Evolutionary conservation across 164 flowering plant genomes (phyloP).

Genomic region (Vitis labrusca): DNA sequence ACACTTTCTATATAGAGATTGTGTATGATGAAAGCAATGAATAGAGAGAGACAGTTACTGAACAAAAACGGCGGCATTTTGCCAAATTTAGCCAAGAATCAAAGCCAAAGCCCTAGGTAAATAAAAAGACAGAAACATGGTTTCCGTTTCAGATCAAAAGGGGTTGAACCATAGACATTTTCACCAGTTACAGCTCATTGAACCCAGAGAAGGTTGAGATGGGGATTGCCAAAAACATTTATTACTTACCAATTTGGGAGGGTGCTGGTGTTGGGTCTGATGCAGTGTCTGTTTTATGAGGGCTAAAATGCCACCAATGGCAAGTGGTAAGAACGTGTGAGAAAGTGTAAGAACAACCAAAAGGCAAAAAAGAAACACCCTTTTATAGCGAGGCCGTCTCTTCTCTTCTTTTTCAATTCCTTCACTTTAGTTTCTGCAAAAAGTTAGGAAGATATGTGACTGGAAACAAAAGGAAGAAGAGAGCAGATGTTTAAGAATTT

Average conservation of each 20-base stretch:
- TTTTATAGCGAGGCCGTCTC: constrained; percentile 12
- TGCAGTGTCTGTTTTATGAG: not conserved
- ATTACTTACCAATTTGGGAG: constrained; percentile 11
- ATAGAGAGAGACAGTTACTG: not conserved
- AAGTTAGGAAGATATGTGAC: not conserved
- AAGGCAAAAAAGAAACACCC: not conserved
- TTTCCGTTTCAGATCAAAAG: constrained; percentile 3
- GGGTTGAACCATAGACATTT: not conserved
- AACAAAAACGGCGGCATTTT: constrained; percentile 15
- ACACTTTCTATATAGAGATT: constrained; percentile 8
- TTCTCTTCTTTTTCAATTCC: not conserved
- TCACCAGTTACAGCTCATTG: not conserved
- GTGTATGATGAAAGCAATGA: not conserved
- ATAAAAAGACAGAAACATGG: not conserved
- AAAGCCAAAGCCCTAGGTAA: constrained; percentile 13
- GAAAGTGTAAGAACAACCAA: not conserved
- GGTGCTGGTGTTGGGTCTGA: not conserved
- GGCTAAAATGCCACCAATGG: constrained; percentile 13
- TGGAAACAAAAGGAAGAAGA: not conserved
- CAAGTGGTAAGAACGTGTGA: not conserved
- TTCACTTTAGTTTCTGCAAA: not conserved
- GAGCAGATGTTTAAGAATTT: not conserved
- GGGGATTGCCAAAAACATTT: not conserved
- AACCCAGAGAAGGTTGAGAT: not conserved
- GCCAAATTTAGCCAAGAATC: constrained; percentile 25